A percentile compares a stretch with the other conserved stretches of the same genome.
Conservation (phyloP, 1,284 basidiomycete genomes). For the Trichosporon ovoides region DNA sequence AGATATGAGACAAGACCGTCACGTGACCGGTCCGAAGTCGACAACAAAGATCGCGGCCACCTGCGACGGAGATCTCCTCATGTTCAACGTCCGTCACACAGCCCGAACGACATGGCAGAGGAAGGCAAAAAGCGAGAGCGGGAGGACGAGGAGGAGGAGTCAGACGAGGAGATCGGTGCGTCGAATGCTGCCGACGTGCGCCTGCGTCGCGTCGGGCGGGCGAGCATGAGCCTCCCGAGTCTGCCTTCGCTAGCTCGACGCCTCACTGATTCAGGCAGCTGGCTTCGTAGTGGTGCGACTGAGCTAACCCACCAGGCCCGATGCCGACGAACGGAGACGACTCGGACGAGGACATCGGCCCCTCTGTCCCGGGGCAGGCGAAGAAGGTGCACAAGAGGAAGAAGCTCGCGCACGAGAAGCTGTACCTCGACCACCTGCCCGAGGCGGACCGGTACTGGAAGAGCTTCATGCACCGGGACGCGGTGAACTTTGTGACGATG, state of each 20-base stretch:
- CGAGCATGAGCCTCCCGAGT: too few species aligned
- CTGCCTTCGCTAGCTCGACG: too few species aligned
- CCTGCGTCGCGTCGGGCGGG: too few species aligned
- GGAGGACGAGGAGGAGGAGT: conserved; percentile 21
- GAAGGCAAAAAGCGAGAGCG: too few species aligned
- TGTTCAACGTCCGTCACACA: too few species aligned
- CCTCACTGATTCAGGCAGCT: too few species aligned
- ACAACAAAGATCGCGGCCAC: too few species aligned
- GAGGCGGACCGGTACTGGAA: conserved; percentile 90
- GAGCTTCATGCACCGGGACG: conserved; percentile 97
- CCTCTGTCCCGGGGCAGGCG: background rate
- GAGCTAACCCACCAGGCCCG: conserved; percentile 19
- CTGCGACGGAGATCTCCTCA: too few species aligned
- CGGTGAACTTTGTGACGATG: conserved; percentile 77
- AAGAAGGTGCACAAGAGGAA: conserved; percentile 30
- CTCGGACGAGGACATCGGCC: conserved; percentile 14
- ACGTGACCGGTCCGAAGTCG: too few species aligned
- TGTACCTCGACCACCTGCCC: conserved; percentile 88
- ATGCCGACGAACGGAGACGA: conserved; percentile 24
- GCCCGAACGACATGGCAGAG: too few species aligned
- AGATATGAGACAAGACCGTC: too few species aligned
- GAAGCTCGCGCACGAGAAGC: conserved; percentile 64
- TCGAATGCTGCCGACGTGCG: background rate
- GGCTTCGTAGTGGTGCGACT: too few species aligned
- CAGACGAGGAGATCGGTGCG: conserved; percentile 45